Evolutionary conservation across 805 yeast genomes (phyloP), one percentile per base, ranked within the genome.

Genomic region (Scheffersomyces ergatensis): DNA sequence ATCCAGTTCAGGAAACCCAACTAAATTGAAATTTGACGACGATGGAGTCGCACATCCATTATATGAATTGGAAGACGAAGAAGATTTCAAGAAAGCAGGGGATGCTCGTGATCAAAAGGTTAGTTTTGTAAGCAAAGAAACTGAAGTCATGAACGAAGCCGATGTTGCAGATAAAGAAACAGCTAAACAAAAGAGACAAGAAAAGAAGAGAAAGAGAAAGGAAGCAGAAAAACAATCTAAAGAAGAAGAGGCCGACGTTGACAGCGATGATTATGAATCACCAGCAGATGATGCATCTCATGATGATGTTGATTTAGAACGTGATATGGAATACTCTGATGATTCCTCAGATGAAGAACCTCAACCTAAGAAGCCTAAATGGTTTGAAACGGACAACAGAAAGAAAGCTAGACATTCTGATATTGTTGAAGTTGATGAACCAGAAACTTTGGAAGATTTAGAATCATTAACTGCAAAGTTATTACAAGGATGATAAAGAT

Each of bases 21-120:
- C 85, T 16, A 93, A 89, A 59, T 61, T 92, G 51, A 74, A 78
- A 40, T 93, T 92, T 57, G 99, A 93, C 57, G 99, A 93, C 47
- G 97, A 92, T 2, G 99, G 99, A 20, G 74, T 72, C 4, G 84
- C 98, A 0, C 98, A 92, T 62, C 86, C 95, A 8, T 71, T 92
- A 4, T 93, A 93, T 57, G 98, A 92, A 64, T 72, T 93, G 45
- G 89, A 88, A 58, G 87, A 85, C 50, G 97, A 89, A 63, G 93
- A 82, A 31, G 95, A 86, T 44, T 93, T 93, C 76, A 76, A 63
- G 47, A 79, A 77, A 46, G 90, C 87, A 32, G 82, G 81, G 23
- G 85, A 79, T 52, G 89, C 90, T 2, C 69, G 67, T 38, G 64
- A 58, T 8, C 95, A 88, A 65, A 85, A 86, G 64, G 63, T 71